phyloP scores from a whole-genome alignment of 2,329 filamentous ascomycete species.

The Trichoderma hamatum region DNA sequence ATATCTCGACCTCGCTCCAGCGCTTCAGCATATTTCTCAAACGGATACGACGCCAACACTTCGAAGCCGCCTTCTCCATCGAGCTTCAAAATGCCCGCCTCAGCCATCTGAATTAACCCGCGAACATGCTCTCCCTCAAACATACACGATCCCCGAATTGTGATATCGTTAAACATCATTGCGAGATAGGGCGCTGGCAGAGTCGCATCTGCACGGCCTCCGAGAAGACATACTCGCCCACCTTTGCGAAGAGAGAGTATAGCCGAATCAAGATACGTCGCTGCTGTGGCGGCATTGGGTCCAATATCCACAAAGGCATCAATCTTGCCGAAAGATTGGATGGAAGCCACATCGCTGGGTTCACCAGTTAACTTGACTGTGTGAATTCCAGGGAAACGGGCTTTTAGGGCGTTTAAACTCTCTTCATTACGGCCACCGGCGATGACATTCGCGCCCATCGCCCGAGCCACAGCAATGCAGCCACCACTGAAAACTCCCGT shows the following conservation, averaged over 20 bases:
- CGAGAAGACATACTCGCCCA: conserved; percentile 33
- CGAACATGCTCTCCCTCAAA: conserved; percentile 37
- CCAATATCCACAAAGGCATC: conserved; percentile 52
- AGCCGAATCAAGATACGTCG: conserved; percentile 44
- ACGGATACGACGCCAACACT: conserved; percentile 18
- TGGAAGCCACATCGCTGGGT: conserved; percentile 42
- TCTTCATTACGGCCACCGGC: conserved; percentile 51
- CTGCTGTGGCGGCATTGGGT: conserved; percentile 42
- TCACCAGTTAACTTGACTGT: conserved; percentile 48
- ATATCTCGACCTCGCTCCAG: not conserved
- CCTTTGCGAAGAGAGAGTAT: conserved; percentile 42
- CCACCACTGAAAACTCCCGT: conserved; percentile 54
- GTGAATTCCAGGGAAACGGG: conserved; percentile 36
- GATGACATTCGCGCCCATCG: conserved; percentile 56
- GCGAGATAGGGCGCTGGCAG: conserved; percentile 31
- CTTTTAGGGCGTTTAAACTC: conserved; percentile 39
- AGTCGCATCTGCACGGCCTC: conserved; percentile 37
- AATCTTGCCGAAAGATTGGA: conserved; percentile 40
- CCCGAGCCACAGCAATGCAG: conserved; percentile 50
- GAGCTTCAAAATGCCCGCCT: conserved; percentile 29
- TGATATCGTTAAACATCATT: conserved; percentile 40
- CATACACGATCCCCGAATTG: conserved; percentile 47
- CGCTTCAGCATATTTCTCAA: not conserved
- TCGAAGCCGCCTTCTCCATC: conserved; percentile 29
- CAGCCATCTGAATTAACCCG: conserved; percentile 27